Base-by-base conservation (phyloP, 257 asterid species). In the Gardenia jasminoides region DNA sequence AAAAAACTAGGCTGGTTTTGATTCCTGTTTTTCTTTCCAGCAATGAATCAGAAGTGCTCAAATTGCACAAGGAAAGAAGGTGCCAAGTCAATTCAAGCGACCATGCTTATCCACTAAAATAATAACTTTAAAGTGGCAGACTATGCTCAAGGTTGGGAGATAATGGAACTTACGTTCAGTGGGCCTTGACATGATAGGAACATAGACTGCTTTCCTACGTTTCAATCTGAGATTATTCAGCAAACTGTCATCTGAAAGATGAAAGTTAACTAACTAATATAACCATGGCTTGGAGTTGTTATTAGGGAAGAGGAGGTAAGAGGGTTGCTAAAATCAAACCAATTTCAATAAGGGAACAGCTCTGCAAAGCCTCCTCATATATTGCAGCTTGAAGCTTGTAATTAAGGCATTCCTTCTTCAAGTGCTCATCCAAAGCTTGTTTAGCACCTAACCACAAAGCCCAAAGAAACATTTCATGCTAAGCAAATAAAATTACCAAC, bases 361-460 rank as follows among this genome's bases (percentile, higher is more conserved):
- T 85, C 46, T 82, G 84, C 82, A 90, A 77, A 24, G 97, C 97
- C 87, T 96, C 97, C 4, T 85, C 86, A 89, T 85, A 90, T 83
- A 96, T 92, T 67, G 98, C 91, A 41, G 97, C 88, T 78, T 91
- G 91, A 64, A 96, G 89, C 83, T 86, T 91, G 83, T 89, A 91
- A 79, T 80, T 88, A 76, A 81, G 89, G 82, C 94, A 91, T 89
- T 96, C 97, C 80, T 85, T 85, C 86, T 86, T 91, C 87, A 96
- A 77, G 85, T 96, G 97, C 76, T 85, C 72, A 58, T 20, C 80
- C 71, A 95, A 88, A 79, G 93, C 91, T 85, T 84, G 91, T 79
- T 84, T 83, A 67, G 98, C 92, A 84, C 88, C 99, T 96, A 75
- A 58, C 70, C 77, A 62, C 65, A 75, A 82, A 66, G 47, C 36